These are phyloP conservation scores for Phyllostachys edulis DNA, from an alignment of 176 grass and related monocot species.

Conservation along the genomic window DNA sequence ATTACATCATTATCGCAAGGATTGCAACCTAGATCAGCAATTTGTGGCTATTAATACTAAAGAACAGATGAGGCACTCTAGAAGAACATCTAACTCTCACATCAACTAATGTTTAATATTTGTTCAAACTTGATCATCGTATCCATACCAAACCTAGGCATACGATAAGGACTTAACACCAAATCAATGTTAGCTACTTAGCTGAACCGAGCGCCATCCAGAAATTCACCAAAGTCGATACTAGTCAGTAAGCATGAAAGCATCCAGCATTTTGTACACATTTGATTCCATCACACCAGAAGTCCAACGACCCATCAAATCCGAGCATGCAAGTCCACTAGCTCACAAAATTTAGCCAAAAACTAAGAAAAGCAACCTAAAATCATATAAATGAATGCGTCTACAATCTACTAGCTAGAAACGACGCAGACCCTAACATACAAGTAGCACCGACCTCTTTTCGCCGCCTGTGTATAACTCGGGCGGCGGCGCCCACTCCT, in stretches of 20 bases:
- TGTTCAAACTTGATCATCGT: neutral
- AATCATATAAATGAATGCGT: conserved; percentile 20
- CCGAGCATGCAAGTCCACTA: neutral
- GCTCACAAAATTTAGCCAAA: neutral
- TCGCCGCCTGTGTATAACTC: conserved; percentile 60
- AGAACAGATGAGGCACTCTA: neutral
- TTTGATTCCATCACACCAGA: neutral
- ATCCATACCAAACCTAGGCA: neutral
- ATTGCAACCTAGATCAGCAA: conserved; percentile 9
- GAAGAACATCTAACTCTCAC: neutral
- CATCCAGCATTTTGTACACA: neutral
- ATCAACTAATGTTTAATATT: neutral
- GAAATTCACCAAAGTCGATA: conserved; percentile 9
- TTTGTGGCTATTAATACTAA: neutral
- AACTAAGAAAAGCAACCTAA: conserved; percentile 23
- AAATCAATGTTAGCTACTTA: neutral
- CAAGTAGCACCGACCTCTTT: conserved; percentile 51
- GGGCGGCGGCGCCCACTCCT: conserved; percentile 43
- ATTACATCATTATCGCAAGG: neutral
- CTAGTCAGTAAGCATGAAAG: neutral
- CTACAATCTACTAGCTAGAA: conserved; percentile 16
- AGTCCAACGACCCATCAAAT: neutral
- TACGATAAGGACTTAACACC: neutral
- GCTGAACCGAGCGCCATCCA: neutral
- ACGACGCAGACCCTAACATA: neutral